phyloP scores from a whole-genome alignment of 441 rosid genomes.

The Pelargonium australe region DNA sequence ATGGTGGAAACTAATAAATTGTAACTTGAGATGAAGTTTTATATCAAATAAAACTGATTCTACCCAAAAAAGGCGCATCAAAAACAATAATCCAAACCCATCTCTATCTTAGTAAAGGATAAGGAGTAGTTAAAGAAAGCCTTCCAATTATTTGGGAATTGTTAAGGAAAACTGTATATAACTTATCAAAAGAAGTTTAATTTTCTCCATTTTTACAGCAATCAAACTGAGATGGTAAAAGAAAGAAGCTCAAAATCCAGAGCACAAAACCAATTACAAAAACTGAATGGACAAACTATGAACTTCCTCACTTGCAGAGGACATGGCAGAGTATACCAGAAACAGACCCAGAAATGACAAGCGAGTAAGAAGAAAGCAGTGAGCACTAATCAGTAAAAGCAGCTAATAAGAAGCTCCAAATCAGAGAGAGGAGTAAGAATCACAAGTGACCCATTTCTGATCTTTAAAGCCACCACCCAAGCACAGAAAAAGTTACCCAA shows the following conservation, averaged over 20 bases:
- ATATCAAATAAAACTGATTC: too few relatives aligned
- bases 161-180: background rate
- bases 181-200: background rate
- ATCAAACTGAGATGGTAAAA: background rate
- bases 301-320: background rate
- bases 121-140: background rate
- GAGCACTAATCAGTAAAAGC: background rate
- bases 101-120: background rate
- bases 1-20: background rate
- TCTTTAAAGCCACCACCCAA: conserved; percentile 6
- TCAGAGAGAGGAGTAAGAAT: background rate
- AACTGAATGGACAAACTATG: background rate
- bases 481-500: background rate
- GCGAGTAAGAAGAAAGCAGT: background rate
- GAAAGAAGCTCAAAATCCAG: background rate
- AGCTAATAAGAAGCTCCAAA: background rate
- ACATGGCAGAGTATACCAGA: too few relatives aligned
- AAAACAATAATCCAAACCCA: background rate
- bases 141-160: background rate
- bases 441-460: background rate
- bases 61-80: too few relatives aligned
- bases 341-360: background rate
- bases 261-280: background rate
- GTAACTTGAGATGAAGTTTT: background rate
- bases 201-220: background rate